phyloP scores from a whole-genome alignment of 768 basidiomycete species.

The Coprinopsis sp. region DNA sequence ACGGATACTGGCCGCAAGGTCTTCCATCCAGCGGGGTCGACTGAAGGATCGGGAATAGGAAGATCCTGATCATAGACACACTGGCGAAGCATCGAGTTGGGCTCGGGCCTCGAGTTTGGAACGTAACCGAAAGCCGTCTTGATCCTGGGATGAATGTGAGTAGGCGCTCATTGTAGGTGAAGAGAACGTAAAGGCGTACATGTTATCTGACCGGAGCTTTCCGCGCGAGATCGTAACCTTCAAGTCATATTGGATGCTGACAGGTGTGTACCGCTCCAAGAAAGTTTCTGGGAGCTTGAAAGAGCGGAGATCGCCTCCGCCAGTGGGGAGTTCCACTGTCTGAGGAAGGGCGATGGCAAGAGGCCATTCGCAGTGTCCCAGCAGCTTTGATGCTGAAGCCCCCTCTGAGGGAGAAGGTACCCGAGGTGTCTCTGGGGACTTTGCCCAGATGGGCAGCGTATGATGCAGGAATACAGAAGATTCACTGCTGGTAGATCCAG shows the following conservation, averaged over 20 bases:
- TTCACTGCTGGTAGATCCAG: constrained; percentile 40
- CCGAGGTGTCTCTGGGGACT: constrained; percentile 35
- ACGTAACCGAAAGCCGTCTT: constrained; percentile 53
- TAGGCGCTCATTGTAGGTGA: background rate
- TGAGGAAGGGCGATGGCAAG: constrained; percentile 43
- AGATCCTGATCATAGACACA: constrained; percentile 43
- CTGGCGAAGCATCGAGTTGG: constrained; percentile 43
- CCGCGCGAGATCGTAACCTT: constrained; percentile 42
- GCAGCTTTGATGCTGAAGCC: constrained; percentile 36
- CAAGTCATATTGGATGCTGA: constrained; percentile 50
- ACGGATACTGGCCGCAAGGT: constrained; percentile 35
- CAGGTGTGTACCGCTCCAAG: constrained; percentile 43
- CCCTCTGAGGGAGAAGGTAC: constrained; percentile 35
- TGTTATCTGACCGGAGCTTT: constrained; percentile 43
- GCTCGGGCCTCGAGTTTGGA: constrained; percentile 39
- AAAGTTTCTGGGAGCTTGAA: constrained; percentile 50
- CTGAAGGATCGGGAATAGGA: constrained; percentile 40
- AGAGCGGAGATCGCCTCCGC: constrained; percentile 31
- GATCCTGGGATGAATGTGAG: constrained; percentile 28
- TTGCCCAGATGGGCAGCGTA: constrained; percentile 45
- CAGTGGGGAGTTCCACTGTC: constrained; percentile 35
- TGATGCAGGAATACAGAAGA: constrained; percentile 41
- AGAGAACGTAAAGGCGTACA: constrained; percentile 24
- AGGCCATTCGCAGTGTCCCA: constrained; percentile 45
- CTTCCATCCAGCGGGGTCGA: constrained; percentile 53